Evolutionary conservation across 768 basidiomycete species (phyloP).

Genomic region (Fibroporia radiculosa): DNA sequence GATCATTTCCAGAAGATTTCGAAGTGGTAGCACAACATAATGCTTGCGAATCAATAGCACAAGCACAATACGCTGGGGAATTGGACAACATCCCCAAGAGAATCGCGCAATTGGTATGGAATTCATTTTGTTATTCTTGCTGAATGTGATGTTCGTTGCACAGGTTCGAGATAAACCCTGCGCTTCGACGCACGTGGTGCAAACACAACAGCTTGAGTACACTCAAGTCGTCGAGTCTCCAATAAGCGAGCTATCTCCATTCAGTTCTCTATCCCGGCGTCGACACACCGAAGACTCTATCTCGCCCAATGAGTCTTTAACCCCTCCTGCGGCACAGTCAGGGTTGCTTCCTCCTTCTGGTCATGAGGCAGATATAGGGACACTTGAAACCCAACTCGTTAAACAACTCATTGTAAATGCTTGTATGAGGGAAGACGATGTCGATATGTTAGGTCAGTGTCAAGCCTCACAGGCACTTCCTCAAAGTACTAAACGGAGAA

Average conservation of each 20-base stretch:
- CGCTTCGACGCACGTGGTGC: conserved; percentile 4
- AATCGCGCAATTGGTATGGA: conserved; percentile 52
- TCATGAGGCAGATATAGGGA: conserved; percentile 6
- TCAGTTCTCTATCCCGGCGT: conserved; percentile 2
- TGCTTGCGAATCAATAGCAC: too few species aligned
- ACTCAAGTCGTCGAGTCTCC: conserved; percentile 25
- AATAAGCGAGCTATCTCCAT: neutral
- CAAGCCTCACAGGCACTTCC: neutral
- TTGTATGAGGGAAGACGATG: conserved; percentile 22
- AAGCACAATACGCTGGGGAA: conserved; percentile 44
- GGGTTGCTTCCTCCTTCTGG: conserved; percentile 5
- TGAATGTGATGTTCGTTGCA: neutral
- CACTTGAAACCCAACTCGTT: conserved; percentile 34
- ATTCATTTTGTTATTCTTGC: conserved; percentile 6
- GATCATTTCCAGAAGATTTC: conserved; percentile 30
- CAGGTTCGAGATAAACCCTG: neutral
- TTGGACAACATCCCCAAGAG: conserved; percentile 44
- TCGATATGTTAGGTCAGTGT: conserved; percentile 41
- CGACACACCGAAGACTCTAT: too few species aligned
- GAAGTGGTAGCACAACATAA: too few species aligned
- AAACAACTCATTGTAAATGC: conserved; percentile 21
- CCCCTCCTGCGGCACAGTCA: conserved; percentile 8
- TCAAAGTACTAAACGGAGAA: too few species aligned
- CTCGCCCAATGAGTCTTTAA: too few species aligned
- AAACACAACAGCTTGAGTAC: conserved; percentile 41